Evolutionary conservation across 2,329 filamentous ascomycete species (phyloP), one percentile per base, ranked within the genome.

Genomic region (Boeremia lycopersici): DNA sequence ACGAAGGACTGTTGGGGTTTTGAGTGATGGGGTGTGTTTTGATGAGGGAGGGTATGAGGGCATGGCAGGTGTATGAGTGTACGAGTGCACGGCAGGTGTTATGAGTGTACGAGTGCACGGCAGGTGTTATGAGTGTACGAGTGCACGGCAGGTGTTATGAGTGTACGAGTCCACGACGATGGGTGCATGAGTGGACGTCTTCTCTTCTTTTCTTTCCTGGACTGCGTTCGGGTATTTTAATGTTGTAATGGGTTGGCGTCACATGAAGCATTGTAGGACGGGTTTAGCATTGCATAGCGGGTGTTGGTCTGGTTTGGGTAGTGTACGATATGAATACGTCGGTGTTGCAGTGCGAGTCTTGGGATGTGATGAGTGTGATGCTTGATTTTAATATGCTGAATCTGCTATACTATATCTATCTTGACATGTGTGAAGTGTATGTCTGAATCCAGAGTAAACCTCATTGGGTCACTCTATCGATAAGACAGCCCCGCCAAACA

Each of bases 161-260:
- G 19, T 23, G 19, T 23, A 23, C 19, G 19, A 23, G 5, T 23
- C 2, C 19, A 23, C 19, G 19, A 23, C 19, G 19, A 23, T n/a
- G n/a, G n/a, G 19, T 23, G 19, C 5, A 23, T 23, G 19, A 23
- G 19, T 38, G 15, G 48, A 30, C 25, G 38, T 29, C 35, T 39
- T 13, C 29, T 30, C 29, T 30, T 9, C 13, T 25, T 34, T 41
- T 34, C 12, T 29, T 53, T 39, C 36, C 7, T 30, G 8, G 29
- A 12, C 8, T 30, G 8, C 11, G 29, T 30, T 7, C 11, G 2
- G 29, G 26, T 17, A 31, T 11, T 48, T 53, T 17, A 9, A n/a
- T 33, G 39, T 62, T 64, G 57, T 63, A 66, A 63, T 67, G 49
- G 43, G 56, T 38, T 52, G 56, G 58, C 53, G 61, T 60, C 19